A percentile compares a stretch with the other conserved stretches of the same genome.
phyloP scores from a whole-genome alignment of 345 rosid species.

The Schrenkiella parvula region DNA sequence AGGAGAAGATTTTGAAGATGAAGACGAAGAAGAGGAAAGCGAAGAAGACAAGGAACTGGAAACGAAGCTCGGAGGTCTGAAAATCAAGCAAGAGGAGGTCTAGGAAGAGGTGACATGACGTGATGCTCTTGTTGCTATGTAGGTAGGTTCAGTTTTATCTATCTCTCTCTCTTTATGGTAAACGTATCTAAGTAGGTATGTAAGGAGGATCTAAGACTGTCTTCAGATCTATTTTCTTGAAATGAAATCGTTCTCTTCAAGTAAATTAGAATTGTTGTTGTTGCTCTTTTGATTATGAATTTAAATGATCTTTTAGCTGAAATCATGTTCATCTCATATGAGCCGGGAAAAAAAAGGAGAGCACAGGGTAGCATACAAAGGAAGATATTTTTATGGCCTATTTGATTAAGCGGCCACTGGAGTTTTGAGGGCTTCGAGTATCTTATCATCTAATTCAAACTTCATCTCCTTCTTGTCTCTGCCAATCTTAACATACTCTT shows the following conservation, averaged over 20 bases:
- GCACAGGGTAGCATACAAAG: conserved; percentile 1
- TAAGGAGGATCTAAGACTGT: conserved; percentile 16
- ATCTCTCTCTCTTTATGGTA: conserved; percentile 4
- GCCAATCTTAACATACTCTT: conserved; percentile 73
- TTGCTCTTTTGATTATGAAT: conserved; percentile 10
- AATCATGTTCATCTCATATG: conserved; percentile 18
- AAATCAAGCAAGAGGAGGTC: conserved; percentile 47
- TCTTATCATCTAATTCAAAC: conserved; percentile 81
- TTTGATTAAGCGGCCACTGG: conserved; percentile 49
- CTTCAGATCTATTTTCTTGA: conserved; percentile 4
- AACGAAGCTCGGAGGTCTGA: conserved; percentile 66
- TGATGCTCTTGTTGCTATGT: conserved; percentile 11
- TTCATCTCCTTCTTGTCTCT: conserved; percentile 78
- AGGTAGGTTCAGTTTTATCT: conserved; percentile 13
- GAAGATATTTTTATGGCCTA: neutral
- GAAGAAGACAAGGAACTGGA: conserved; percentile 65
- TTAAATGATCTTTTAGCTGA: conserved; percentile 1
- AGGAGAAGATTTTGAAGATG: conserved; percentile 77
- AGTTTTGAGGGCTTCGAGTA: conserved; percentile 68
- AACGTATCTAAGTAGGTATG: conserved; percentile 11
- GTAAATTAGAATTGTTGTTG: neutral
- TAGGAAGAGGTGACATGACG: conserved; percentile 22
- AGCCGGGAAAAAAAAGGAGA: neutral
- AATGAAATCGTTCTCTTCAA: neutral
- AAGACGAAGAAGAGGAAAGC: conserved; percentile 46